Percentiles rank a stretch among this genome's conserved stretches.
These are phyloP conservation scores for Dryas integrifolia DNA, from an alignment of 331 rosid species.

Conservation along the genomic window DNA sequence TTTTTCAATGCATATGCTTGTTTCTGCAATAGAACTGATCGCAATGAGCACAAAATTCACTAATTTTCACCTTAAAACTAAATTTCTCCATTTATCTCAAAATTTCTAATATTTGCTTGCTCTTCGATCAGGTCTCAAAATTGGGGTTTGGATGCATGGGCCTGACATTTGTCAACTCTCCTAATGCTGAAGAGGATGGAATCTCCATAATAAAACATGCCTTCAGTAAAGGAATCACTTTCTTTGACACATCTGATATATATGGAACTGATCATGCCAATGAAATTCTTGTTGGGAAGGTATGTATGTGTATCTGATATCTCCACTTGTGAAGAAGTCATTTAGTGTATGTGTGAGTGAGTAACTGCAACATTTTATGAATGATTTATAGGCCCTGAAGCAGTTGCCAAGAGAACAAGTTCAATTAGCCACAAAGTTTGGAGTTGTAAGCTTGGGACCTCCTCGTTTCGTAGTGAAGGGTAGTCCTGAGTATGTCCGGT, in stretches of 20 bases:
- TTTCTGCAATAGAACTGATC: not conserved
- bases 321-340: not conserved
- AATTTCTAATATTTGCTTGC: not conserved
- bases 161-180: constrained; percentile 28
- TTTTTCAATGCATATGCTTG: not conserved
- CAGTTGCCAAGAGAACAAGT: constrained; percentile 56
- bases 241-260: constrained; percentile 59
- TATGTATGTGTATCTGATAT: constrained; percentile 13
- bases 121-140: constrained; percentile 29
- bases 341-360: not conserved
- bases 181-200: constrained; percentile 52
- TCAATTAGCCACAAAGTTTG: constrained; percentile 73
- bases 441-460: constrained; percentile 21
- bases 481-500: constrained; percentile 61
- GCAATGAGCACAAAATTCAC: too few species aligned
- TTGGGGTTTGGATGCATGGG: constrained; percentile 38
- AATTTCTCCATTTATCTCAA: too few species aligned
- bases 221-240: constrained; percentile 49
- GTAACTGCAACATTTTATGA: not conserved
- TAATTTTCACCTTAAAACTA: too few species aligned
- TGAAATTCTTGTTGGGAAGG: constrained; percentile 61
- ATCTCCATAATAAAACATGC: constrained; percentile 45
- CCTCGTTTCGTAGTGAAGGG: constrained; percentile 29
- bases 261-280: constrained; percentile 43
- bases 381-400: constrained; percentile 43